These are phyloP conservation scores for Kodamaea ohmeri DNA, from an alignment of 1,139 yeast genomes.

Conservation along the genomic window DNA sequence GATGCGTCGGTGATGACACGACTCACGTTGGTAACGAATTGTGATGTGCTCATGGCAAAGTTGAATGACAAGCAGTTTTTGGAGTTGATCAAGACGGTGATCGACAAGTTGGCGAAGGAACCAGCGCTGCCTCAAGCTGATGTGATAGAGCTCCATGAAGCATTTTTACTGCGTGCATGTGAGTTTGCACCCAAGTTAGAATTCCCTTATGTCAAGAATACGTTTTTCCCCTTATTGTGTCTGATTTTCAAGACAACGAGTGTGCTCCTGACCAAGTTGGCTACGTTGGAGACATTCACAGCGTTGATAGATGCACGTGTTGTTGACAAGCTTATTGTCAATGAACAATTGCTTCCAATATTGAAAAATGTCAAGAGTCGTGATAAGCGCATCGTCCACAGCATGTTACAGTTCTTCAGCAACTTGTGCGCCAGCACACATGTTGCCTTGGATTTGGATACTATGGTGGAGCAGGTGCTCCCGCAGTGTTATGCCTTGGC, in stretches of 20 bases:
- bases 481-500: conserved; percentile 39
- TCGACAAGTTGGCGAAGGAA: conserved; percentile 27
- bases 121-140: conserved; percentile 26
- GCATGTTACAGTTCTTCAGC: conserved; percentile 53
- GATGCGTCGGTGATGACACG: conserved; percentile 36
- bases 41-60: conserved; percentile 51
- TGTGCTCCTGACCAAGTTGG: conserved; percentile 69
- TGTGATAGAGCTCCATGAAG: conserved; percentile 54
- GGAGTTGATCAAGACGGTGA: conserved; percentile 32
- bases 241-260: conserved; percentile 80
- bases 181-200: conserved; percentile 52
- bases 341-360: conserved; percentile 76
- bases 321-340: conserved; percentile 68
- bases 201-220: conserved; percentile 70
- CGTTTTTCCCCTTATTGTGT: conserved; percentile 68
- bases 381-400: conserved; percentile 63
- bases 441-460: conserved; percentile 36
- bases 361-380: conserved; percentile 73
- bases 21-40: conserved; percentile 50
- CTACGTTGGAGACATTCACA: conserved; percentile 65
- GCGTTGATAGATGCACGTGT: conserved; percentile 54
- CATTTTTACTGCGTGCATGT: conserved; percentile 47
- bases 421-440: conserved; percentile 40
- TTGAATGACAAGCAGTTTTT: conserved; percentile 48
- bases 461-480: conserved; percentile 35